phyloP scores from a whole-genome alignment of 2,329 filamentous ascomycete genomes.

The Talaromyces sp. region DNA sequence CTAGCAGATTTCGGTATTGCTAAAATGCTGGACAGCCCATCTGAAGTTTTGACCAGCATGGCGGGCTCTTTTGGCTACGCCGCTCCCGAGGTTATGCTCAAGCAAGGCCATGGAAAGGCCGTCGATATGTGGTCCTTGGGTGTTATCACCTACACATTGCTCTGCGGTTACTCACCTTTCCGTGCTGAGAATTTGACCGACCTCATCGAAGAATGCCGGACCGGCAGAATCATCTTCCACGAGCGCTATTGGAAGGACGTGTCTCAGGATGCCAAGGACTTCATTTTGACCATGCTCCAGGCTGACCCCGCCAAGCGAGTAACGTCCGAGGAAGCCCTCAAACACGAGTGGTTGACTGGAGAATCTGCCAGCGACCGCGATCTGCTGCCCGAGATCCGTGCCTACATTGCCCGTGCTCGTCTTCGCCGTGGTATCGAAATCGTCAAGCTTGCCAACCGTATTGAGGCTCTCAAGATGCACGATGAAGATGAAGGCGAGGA shows the following conservation, averaged over 20 bases:
- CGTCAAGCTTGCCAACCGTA: conserved; percentile 93
- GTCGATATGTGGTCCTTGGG: conserved; percentile 99
- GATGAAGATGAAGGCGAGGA: conserved; percentile 84
- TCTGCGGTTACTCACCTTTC: conserved; percentile 98
- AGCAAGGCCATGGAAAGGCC: conserved; percentile 94
- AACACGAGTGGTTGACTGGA: conserved; percentile 87
- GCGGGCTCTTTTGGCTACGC: conserved; percentile 98
- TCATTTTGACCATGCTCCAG: conserved; percentile 81
- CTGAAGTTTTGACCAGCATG: conserved; percentile 96
- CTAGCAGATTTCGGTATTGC: conserved; percentile 98
- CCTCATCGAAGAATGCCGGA: conserved; percentile 90
- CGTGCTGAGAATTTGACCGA: conserved; percentile 91
- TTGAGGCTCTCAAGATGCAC: conserved; percentile 90
- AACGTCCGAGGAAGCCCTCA: conserved; percentile 77
- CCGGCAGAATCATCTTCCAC: conserved; percentile 85
- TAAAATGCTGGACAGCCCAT: conserved; percentile 90
- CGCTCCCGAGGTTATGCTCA: conserved; percentile 96
- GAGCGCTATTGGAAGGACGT: conserved; percentile 99
- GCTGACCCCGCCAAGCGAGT: conserved; percentile 75
- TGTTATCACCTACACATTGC: conserved; percentile 96
- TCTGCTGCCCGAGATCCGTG: conserved; percentile 93
- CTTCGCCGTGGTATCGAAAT: conserved; percentile 93
- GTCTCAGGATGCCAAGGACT: conserved; percentile 91
- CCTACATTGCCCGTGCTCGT: conserved; percentile 87
- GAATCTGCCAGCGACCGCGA: conserved; percentile 93